Base-by-base conservation (phyloP, 2,329 filamentous ascomycete species). In the Trichophyton simii region DNA sequence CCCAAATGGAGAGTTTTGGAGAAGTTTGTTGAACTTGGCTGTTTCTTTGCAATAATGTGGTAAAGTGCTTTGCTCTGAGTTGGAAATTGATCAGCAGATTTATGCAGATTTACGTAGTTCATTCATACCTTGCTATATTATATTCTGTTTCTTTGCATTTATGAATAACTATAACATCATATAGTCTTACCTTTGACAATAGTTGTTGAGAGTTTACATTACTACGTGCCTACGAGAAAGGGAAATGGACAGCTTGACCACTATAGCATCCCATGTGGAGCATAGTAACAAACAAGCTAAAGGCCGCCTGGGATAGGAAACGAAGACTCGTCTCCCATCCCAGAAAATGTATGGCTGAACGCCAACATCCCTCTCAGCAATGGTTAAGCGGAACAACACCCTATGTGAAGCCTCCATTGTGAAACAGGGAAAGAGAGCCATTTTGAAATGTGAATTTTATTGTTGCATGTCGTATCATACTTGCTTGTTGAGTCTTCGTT, bases 381-480 rank as follows among this genome's bases (percentile, higher is more conserved):
- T 81, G 79, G 79, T 81, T 82, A 78, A 77, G 73, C 79, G 79
- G 79, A 76, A 74, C 74, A 74, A 77, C 79, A 81, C 79, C 79
- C 75, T 71, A 74, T 70, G 79, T 81, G 80, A 80, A 78, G 78
- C 79, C 79, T 81, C 78, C 79, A 82, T 81, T 80, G 78, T 76
- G 73, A 73, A 72, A 77, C 74, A 75, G 72, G 73, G 78, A 48
- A 25, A 46, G 55, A 41, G 41, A 62, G 63, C 63, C 60, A 61
- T 58, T 44, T 34, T 59, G 55, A 61, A 62, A 60, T 60, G 52
- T 50, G 28, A 59, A 25, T 38, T 58, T 62, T 60, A 54, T 54
- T 58, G 46, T 60, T 64, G 59, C 60, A 59, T 64, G 58, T 61
- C 42, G 48, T 48, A 59, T 48, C 41, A 58, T 58, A 46, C 41